phyloP scores from a whole-genome alignment of 805 yeast species.

The Sugiyamaella boreocaroliniensis region DNA sequence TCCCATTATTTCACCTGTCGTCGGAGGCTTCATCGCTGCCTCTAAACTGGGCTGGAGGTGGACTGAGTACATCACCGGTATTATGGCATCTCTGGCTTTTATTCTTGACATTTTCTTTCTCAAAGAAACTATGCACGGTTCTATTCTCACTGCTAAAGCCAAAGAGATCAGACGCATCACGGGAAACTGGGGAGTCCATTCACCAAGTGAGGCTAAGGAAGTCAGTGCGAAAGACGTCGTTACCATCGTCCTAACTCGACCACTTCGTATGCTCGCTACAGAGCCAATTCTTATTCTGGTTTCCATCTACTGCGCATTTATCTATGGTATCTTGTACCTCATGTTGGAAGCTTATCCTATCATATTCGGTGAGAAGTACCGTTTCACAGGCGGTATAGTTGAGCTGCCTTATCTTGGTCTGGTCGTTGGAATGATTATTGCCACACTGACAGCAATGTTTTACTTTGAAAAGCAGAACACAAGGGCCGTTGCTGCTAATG shows the following conservation, averaged over 20 bases:
- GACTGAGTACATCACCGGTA: slow-evolving; percentile 67
- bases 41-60: slow-evolving; percentile 77
- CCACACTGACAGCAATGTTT: slow-evolving; percentile 23
- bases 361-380: slow-evolving; percentile 49
- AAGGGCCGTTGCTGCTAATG: slow-evolving; percentile 41
- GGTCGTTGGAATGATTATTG: slow-evolving; percentile 54
- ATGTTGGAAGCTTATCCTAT: slow-evolving; percentile 69
- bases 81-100: slow-evolving; percentile 42
- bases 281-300: slow-evolving; percentile 67
- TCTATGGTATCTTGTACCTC: slow-evolving; percentile 70
- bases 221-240: slow-evolving; percentile 50
- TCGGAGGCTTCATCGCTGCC: slow-evolving; percentile 53
- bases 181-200: slow-evolving; percentile 74
- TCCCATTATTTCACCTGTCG: slow-evolving; percentile 69
- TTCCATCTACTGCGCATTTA: slow-evolving; percentile 64
- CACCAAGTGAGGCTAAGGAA: slow-evolving; percentile 59
- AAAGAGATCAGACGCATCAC: slow-evolving; percentile 53
- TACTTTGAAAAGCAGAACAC: slow-evolving; percentile 25
- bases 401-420: slow-evolving; percentile 79
- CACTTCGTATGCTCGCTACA: slow-evolving; percentile 52
- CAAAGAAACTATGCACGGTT: slow-evolving; percentile 51
- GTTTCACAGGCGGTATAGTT: slow-evolving; percentile 50
- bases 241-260: slow-evolving; percentile 57
- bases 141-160: slow-evolving; percentile 59
- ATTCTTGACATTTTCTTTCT: slow-evolving; percentile 37